Evolutionary conservation across 2,329 filamentous ascomycete species (phyloP), one percentile per base, ranked within the genome.

Genomic region (Aspergillus glaucus): DNA sequence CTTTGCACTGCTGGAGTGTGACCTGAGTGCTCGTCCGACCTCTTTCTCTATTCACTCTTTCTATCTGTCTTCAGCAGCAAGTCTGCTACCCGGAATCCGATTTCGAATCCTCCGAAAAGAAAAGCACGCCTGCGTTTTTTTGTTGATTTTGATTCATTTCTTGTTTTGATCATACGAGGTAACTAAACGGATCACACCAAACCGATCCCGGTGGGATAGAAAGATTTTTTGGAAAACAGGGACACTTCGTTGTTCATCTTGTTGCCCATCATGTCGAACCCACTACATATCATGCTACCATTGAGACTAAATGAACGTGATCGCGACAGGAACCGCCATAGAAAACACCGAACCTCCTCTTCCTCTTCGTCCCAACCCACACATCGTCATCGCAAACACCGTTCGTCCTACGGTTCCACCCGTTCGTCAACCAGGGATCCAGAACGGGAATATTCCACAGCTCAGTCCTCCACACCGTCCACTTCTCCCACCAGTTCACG

Each of bases 291-390:
- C 62, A 69, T 70, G 67, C 63, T 67, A 46, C 67, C 65, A 46
- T 54, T 67, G 47, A 67, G 64, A 64, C 60, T 63, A 56, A 60
- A 62, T 61, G 65, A 66, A 54, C 59, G 63, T 55, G 57, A 62
- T 58, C 57, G 57, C 56, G 60, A 63, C 49, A 62, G 62, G 54
- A 61, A 59, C 47, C 15, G 37, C 37, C 37, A 36, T 36, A 36
- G 22, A 55, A 59, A 57, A 56, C 58, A 50, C 46, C 61, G 48
- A 51, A 43, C 61, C 57, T 56, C 63, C 34, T 62, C 61, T 24
- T 55, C 53, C 45, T 52, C 60, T 24, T 57, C 55, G 36, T 50
- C 56, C 47, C 61, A 57, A 57, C 51, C 51, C 51, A 64, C 60
- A 56, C 55, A 62, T 52, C 26, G 9, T 12, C 17, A 40, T 21